Evolutionary conservation across 768 basidiomycete genomes (phyloP), one percentile per base, ranked within the genome.

Genomic region (Tephrocybe sp.): DNA sequence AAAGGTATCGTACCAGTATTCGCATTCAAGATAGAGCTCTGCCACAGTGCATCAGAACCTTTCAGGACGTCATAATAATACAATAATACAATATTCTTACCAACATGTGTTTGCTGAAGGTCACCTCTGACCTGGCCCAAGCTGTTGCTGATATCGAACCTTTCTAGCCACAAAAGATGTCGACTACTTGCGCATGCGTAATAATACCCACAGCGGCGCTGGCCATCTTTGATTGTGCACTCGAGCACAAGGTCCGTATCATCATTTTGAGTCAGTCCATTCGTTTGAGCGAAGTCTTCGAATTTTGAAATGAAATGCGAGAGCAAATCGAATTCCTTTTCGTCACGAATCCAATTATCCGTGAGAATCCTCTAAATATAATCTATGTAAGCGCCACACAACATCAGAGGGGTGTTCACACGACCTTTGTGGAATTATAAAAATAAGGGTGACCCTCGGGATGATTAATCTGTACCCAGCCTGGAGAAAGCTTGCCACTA

Each of bases 401-500:
- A 34, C 23, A 12, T 26, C 20, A 40, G 30, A 4, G 15, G 4
- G 34, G 15, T 4, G 15, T 36, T 36, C 15, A n/a, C 17, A 14
- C 2, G n/a, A 43, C 32, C 40, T 43, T 43, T 17, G 41, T 26
- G 4, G 21, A 9, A 18, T 53, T 45, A 17, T 48, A 48, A 25
- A 53, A 53, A 24, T 47, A 53, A 3, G 52, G 52, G 8, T 48
- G 39, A 12, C 52, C 52, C 48, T 48, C 45, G 2, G 52, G 52
- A 23, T 53, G 52, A 17, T 33, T 51, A 9, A 51, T 38, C 17
- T 47, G 45, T 15, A 42, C 33, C 52, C 52, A 53, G 8, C 52
- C 52, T 17, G 5, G 3, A 11, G 52, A 46, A 9, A 48, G 17
- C 20, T 18, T 9, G 6, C 38, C 38, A 4, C 38, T 39, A 21